A percentile compares a stretch with the other conserved stretches of the same genome.
Conservation (phyloP, 2,329 filamentous ascomycete genomes). For the Ceratocystis colombiana region DNA sequence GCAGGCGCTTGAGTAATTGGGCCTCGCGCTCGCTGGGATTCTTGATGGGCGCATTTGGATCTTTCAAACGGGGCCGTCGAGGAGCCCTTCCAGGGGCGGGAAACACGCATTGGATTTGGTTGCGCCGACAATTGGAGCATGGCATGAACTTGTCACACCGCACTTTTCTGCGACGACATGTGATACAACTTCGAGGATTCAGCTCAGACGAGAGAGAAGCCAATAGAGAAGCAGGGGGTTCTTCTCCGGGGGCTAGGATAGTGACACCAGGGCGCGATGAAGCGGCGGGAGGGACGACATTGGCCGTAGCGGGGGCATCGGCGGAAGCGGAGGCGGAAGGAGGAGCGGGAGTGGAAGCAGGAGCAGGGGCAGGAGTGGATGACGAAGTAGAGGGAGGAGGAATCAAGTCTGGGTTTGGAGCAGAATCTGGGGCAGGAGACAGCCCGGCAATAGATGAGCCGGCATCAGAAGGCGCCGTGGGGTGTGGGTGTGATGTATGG, state of each 20-base stretch:
- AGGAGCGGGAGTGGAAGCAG: conserved; percentile 3
- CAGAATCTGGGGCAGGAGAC: conserved; percentile 10
- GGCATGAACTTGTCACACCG: conserved; percentile 70
- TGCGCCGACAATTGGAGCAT: conserved; percentile 63
- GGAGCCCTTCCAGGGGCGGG: conserved; percentile 64
- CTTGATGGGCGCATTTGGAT: conserved; percentile 53
- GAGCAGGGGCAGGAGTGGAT: conserved; percentile 3
- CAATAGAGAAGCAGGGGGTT: conserved; percentile 21
- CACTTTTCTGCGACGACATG: conserved; percentile 51
- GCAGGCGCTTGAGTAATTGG: conserved; percentile 61
- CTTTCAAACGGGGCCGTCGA: conserved; percentile 53
- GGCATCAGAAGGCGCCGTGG: conserved; percentile 15
- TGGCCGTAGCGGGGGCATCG: background rate
- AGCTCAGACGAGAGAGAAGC: conserved; percentile 30
- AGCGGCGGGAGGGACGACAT: conserved; percentile 14
- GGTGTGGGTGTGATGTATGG: background rate
- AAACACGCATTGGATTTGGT: conserved; percentile 61
- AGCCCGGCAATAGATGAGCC: conserved; percentile 11
- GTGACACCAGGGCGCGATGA: conserved; percentile 25
- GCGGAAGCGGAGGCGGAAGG: background rate
- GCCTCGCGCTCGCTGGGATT: conserved; percentile 52
- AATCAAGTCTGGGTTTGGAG: background rate
- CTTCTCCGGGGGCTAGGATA: conserved; percentile 25
- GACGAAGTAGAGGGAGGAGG: background rate
- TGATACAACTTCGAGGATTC: conserved; percentile 43